Conservation (phyloP, 768 basidiomycete species). For the Dendrothele bispora region DNA sequence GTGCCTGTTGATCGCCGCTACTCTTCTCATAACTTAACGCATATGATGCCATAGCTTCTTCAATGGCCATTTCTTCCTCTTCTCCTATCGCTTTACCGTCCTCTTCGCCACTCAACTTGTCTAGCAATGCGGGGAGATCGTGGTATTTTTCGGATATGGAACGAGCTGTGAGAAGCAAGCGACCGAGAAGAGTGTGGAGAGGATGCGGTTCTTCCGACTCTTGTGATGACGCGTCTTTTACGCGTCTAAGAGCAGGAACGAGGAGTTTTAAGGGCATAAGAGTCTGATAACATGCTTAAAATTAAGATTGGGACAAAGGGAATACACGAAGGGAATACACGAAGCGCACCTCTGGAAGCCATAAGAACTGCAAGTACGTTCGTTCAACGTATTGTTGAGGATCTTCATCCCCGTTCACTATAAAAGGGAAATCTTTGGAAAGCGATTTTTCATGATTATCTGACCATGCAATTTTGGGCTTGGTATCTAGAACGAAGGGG, state of each 20-base stretch:
- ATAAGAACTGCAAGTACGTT: conserved; percentile 75
- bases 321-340: background rate
- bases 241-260: conserved; percentile 54
- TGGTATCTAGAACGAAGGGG: background rate
- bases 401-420: conserved; percentile 39
- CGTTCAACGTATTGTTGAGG: conserved; percentile 58
- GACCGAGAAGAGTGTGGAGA: conserved; percentile 58
- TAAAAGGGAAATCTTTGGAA: conserved; percentile 56
- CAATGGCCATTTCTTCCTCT: too few relatives aligned
- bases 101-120: conserved; percentile 56
- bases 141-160: conserved; percentile 60
- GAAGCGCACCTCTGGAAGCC: conserved; percentile 69
- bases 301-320: background rate
- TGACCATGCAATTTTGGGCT: conserved; percentile 46
- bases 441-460: conserved; percentile 58
- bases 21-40: conserved; percentile 61
- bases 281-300: conserved; percentile 41
- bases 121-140: conserved; percentile 62
- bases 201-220: conserved; percentile 40
- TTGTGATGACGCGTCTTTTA: conserved; percentile 34
- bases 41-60: conserved; percentile 81
- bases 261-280: conserved; percentile 67
- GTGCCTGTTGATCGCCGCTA: conserved; percentile 31
- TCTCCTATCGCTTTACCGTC: too few relatives aligned
- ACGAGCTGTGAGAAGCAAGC: conserved; percentile 61